Percentiles rank a stretch among this genome's conserved stretches.
These are phyloP conservation scores for Xylaria hypoxylon DNA, from an alignment of 2,329 filamentous ascomycete species.

Conservation along the genomic window DNA sequence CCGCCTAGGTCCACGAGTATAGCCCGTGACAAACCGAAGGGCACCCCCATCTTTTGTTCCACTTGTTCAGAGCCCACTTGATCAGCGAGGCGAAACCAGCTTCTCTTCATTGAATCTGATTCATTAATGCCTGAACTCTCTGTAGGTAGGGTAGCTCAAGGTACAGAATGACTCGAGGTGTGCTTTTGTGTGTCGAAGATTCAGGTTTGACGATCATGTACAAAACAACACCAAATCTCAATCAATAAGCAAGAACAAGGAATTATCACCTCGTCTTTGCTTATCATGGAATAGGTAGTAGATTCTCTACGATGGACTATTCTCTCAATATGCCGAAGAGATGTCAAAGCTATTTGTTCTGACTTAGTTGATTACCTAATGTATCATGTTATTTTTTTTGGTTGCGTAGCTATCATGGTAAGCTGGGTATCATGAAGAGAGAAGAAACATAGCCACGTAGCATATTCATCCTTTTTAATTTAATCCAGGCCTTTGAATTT, in stretches of 20 bases:
- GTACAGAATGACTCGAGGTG: background rate
- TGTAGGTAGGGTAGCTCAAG: background rate
- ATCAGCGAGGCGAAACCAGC: constrained; percentile 18
- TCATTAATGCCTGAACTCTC: background rate
- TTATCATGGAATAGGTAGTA: background rate
- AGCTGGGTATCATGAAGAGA: constrained; percentile 44
- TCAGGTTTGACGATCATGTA: too few species aligned
- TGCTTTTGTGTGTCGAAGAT: background rate
- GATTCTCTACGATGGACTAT: background rate
- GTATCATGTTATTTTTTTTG: constrained; percentile 1
- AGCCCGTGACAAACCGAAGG: constrained; percentile 33
- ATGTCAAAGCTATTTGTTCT: too few species aligned
- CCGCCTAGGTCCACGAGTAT: constrained; percentile 3
- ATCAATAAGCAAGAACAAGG: background rate
- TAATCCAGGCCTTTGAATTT: constrained; percentile 62
- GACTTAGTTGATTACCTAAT: background rate
- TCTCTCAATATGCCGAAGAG: too few species aligned
- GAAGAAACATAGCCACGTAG: constrained; percentile 22
- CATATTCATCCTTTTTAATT: background rate
- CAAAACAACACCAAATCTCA: background rate
- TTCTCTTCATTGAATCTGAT: background rate
- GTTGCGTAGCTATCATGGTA: constrained; percentile 20
- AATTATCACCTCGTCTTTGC: too few species aligned
- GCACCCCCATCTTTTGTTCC: constrained; percentile 8
- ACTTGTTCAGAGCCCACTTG: constrained; percentile 4